phyloP scores from a whole-genome alignment of 2,329 filamentous ascomycete species.

The Talaromyces funiculosus region DNA sequence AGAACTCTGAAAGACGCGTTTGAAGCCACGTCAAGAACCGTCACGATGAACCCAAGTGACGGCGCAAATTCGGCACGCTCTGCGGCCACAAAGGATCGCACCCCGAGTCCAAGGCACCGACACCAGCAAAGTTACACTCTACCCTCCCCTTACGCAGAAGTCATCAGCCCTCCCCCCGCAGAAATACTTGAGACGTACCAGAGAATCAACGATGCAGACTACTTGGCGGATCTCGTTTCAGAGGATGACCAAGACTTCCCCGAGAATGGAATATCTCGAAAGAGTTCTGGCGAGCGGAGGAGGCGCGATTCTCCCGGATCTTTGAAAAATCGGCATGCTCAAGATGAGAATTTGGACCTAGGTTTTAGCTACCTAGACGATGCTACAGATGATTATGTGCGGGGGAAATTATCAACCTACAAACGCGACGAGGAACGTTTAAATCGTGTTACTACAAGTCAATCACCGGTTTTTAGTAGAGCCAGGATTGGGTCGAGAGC shows the following conservation, averaged over 20 bases:
- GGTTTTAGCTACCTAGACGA: slow-evolving; percentile 33
- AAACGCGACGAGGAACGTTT: slow-evolving; percentile 36
- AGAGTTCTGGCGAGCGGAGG: slow-evolving; percentile 16
- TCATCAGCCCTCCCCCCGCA: slow-evolving; percentile 32
- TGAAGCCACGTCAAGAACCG: slow-evolving; percentile 27
- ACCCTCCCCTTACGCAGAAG: slow-evolving; percentile 28
- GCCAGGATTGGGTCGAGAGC: slow-evolving; percentile 28
- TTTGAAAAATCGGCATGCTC: slow-evolving; percentile 11
- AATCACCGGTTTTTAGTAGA: slow-evolving; percentile 37
- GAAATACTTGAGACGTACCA: slow-evolving; percentile 37
- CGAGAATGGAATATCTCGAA: slow-evolving; percentile 14
- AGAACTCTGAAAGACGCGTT: slow-evolving; percentile 37
- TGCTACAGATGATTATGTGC: slow-evolving; percentile 28
- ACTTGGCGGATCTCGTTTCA: slow-evolving; percentile 29
- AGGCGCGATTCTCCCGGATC: slow-evolving; percentile 23
- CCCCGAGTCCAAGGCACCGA: slow-evolving; percentile 28
- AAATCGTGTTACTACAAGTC: slow-evolving; percentile 32
- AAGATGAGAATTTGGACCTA: slow-evolving; percentile 19
- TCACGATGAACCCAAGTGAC: slow-evolving; percentile 23
- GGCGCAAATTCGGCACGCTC: slow-evolving; percentile 12
- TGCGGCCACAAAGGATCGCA: slow-evolving; percentile 16
- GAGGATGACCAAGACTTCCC: slow-evolving; percentile 24
- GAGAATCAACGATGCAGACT: slow-evolving; percentile 35
- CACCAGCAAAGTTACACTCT: slow-evolving; percentile 20
- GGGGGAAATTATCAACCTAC: slow-evolving; percentile 31